Conservation (phyloP, 2,329 filamentous ascomycete species). For the Raffaelea arxii region DNA sequence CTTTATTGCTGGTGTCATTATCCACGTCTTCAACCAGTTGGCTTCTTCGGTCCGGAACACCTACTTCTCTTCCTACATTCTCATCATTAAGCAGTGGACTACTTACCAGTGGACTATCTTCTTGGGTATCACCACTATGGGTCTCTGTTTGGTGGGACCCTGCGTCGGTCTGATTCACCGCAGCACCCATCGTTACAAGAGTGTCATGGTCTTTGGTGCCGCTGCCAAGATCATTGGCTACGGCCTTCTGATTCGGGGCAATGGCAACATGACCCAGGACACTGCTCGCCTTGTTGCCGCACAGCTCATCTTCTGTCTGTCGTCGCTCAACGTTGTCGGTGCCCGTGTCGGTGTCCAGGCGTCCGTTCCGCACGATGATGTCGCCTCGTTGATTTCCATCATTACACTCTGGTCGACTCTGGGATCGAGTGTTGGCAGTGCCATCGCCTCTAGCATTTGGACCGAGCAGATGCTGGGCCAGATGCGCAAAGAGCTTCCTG, state of each 20-base stretch:
- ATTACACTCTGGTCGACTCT: conserved; percentile 22
- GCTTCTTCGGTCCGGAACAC: conserved; percentile 27
- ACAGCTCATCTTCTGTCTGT: conserved; percentile 43
- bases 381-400: conserved; percentile 43
- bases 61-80: conserved; percentile 58
- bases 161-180: conserved; percentile 50
- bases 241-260: conserved; percentile 31
- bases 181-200: conserved; percentile 51
- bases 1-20: conserved; percentile 54
- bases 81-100: conserved; percentile 44
- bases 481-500: conserved; percentile 39
- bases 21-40: conserved; percentile 56
- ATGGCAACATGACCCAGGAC: conserved; percentile 34
- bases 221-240: conserved; percentile 45
- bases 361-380: conserved; percentile 35
- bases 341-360: conserved; percentile 45
- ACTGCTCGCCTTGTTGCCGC: conserved; percentile 36
- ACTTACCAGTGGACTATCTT: conserved; percentile 39
- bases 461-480: conserved; percentile 33
- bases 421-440: conserved; percentile 30
- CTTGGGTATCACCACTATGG: conserved; percentile 53
- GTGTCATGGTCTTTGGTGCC: conserved; percentile 44
- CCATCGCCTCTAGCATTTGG: conserved; percentile 43
- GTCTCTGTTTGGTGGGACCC: conserved; percentile 52
- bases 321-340: conserved; percentile 41